Evolutionary conservation across 73 alveolate genomes (phyloP).

Genomic region (Stentor roeselii): DNA sequence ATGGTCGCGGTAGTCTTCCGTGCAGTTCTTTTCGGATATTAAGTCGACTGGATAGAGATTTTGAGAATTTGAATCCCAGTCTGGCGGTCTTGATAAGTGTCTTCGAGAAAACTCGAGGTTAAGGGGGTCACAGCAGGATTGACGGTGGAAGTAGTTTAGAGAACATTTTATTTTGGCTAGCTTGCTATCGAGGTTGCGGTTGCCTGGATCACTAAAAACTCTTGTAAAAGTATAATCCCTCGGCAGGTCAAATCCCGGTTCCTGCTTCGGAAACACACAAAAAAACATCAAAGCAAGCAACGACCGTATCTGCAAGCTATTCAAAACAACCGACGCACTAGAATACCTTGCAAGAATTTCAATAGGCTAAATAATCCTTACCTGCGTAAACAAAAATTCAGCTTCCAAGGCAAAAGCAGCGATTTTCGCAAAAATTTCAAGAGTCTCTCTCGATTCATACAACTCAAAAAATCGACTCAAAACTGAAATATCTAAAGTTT

Average conservation of each 20-base stretch:
- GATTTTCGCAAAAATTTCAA: not conserved
- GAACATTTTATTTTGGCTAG: conserved; percentile 15
- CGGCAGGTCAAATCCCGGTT: not conserved
- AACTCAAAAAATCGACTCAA: not conserved
- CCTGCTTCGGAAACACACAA: conserved; percentile 11
- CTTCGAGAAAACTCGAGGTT: not conserved
- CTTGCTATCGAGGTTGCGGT: not conserved
- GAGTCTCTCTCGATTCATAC: not conserved
- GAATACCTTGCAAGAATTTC: not conserved
- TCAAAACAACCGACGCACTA: not conserved
- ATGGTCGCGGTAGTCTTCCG: conserved; percentile 49
- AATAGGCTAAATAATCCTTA: not conserved
- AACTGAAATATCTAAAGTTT: not conserved
- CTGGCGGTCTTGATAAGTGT: not conserved
- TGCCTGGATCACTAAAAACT: not conserved
- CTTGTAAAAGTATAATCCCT: not conserved
- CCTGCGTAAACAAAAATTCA: not conserved
- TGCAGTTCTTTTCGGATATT: not conserved
- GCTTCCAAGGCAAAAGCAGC: conserved; percentile 14
- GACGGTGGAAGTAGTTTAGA: conserved; percentile 16
- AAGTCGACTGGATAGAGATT: not conserved
- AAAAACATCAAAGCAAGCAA: not conserved
- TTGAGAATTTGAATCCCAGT: not conserved
- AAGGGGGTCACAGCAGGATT: not conserved
- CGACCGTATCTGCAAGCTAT: not conserved